Evolutionary conservation across 305 asterid species (phyloP).

Genomic region (Fraxinus paxiana): DNA sequence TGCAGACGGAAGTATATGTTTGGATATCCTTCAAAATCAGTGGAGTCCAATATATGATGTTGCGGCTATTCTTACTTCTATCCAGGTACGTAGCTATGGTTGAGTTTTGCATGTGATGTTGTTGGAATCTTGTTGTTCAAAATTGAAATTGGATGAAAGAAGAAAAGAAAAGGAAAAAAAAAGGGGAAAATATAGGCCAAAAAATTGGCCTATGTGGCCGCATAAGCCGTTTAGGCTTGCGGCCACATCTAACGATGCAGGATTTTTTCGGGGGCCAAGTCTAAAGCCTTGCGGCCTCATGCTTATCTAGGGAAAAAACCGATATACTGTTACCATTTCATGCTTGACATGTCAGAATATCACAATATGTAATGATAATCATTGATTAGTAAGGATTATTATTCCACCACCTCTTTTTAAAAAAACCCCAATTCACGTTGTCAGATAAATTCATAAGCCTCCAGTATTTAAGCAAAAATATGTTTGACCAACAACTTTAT

Average conservation of each 20-base stretch:
- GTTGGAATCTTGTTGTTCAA: background rate
- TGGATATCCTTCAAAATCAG: constrained; percentile 74
- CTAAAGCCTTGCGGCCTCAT: background rate
- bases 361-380: background rate
- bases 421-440: background rate
- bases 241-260: background rate
- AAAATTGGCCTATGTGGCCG: too few species aligned
- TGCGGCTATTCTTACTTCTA: constrained; percentile 66
- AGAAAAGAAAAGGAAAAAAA: background rate
- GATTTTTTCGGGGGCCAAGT: background rate
- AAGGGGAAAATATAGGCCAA: background rate
- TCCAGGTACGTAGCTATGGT: constrained; percentile 39
- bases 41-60: constrained; percentile 83
- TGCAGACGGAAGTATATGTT: constrained; percentile 75
- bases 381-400: background rate
- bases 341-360: background rate
- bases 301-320: background rate
- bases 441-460: background rate
- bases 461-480: background rate
- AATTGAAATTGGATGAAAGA: background rate
- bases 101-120: constrained; percentile 2
- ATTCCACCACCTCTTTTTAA: background rate
- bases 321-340: background rate
- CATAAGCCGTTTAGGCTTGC: too few species aligned
- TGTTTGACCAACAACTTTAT: background rate